Conservation (phyloP, 2,329 filamentous ascomycete genomes). For the Epichloe baconii region DNA sequence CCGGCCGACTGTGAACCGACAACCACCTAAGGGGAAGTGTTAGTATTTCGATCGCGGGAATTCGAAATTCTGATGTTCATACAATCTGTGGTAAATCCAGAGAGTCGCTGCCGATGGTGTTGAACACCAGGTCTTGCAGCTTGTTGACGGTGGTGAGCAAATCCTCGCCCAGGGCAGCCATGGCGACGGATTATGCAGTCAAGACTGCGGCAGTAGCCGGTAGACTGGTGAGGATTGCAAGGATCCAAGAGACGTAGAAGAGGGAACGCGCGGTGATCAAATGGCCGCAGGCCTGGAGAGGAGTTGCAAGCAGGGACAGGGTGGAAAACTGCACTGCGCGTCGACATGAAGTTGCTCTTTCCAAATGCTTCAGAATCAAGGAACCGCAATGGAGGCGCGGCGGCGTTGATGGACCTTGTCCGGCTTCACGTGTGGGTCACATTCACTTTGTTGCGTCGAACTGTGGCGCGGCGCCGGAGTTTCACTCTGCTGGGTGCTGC, state of each 20-base stretch:
- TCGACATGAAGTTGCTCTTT: conserved; percentile 4
- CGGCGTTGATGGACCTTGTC: not conserved
- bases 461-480: not conserved
- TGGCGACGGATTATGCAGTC: conserved; percentile 27
- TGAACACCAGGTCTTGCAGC: conserved; percentile 96
- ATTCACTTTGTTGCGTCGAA: not conserved
- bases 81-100: conserved; percentile 97
- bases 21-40: conserved; percentile 55
- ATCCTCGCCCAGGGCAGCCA: conserved; percentile 94
- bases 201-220: not conserved
- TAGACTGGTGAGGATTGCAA: not conserved
- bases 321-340: conserved; percentile 5
- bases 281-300: conserved; percentile 1
- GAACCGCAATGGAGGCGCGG: conserved; percentile 1
- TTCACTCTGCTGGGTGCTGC: too few species aligned
- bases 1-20: conserved; percentile 97
- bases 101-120: conserved; percentile 98
- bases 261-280: not conserved
- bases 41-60: conserved; percentile 2
- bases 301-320: not conserved
- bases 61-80: conserved; percentile 22
- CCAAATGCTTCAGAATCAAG: conserved; percentile 2
- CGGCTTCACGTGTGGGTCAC: not conserved
- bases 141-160: conserved; percentile 93
- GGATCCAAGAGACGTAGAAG: not conserved